Evolutionary conservation across 1,139 yeast genomes (phyloP).

Genomic region (Pneumocystis wakefieldiae): DNA sequence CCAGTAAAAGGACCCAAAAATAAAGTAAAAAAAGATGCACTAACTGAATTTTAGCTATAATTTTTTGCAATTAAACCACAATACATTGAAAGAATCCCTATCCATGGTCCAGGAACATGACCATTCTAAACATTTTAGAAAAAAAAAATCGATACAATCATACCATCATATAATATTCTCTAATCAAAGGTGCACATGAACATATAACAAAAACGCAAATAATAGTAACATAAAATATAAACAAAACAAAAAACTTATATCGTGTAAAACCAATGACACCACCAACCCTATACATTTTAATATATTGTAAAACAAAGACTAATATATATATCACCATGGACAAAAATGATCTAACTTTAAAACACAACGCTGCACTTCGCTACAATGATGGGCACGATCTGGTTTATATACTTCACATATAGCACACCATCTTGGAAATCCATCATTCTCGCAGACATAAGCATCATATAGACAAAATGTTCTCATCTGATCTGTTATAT

Average conservation of each 20-base stretch:
- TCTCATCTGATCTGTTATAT: neutral
- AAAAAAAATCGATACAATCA: conserved; percentile 18
- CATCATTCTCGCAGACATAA: conserved; percentile 28
- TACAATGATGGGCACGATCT: conserved; percentile 76
- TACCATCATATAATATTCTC: conserved; percentile 20
- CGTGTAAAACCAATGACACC: conserved; percentile 69
- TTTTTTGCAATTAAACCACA: conserved; percentile 3
- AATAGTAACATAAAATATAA: conserved; percentile 38
- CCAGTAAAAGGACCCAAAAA: conserved; percentile 20
- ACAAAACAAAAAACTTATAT: conserved; percentile 63
- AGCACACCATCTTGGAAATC: conserved; percentile 45
- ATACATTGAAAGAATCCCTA: conserved; percentile 3
- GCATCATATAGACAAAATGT: conserved; percentile 8
- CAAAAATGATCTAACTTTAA: conserved; percentile 63
- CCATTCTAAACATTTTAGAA: neutral
- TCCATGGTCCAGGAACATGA: neutral
- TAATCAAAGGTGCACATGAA: conserved; percentile 19
- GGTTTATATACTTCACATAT: conserved; percentile 75
- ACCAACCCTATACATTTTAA: conserved; percentile 37
- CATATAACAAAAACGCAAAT: conserved; percentile 26
- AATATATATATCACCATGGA: conserved; percentile 38
- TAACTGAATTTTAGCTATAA: conserved; percentile 2
- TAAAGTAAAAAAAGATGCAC: conserved; percentile 9
- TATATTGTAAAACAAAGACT: neutral
- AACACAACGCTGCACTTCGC: conserved; percentile 49